phyloP scores from a whole-genome alignment of 192 early-diverging fungal species.

The Phycomyces blakesleeanus region DNA sequence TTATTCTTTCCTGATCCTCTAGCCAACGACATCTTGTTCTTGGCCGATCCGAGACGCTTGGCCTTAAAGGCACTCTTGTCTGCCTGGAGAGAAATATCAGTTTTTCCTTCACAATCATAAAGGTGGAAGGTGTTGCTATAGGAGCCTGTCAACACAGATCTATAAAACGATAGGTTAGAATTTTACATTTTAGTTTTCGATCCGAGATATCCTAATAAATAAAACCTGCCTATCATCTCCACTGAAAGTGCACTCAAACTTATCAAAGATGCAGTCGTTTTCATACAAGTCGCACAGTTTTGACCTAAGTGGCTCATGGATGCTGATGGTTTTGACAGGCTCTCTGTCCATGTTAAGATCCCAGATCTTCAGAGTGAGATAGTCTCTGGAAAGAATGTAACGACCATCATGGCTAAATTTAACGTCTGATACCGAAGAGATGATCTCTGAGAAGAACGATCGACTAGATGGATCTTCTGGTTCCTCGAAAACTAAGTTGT shows the following conservation, averaged over 20 bases:
- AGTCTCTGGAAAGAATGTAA: slow-evolving; percentile 96
- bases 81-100: slow-evolving; percentile 87
- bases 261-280: slow-evolving; percentile 99
- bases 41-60: slow-evolving; percentile 66
- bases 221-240: slow-evolving; percentile 80
- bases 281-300: slow-evolving; percentile 99
- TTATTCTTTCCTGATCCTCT: slow-evolving; percentile 29
- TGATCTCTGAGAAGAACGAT: slow-evolving; percentile 99
- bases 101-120: slow-evolving; percentile 75
- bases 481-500: slow-evolving; percentile 90
- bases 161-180: slow-evolving; percentile 21
- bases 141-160: slow-evolving; percentile 87
- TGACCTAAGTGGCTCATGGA: slow-evolving; percentile 92
- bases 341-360: slow-evolving; percentile 95
- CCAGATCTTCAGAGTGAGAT: slow-evolving; percentile 96
- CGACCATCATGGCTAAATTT: slow-evolving; percentile 94
- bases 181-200: no score
- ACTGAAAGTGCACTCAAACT: slow-evolving; percentile 98
- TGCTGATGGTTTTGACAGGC: slow-evolving; percentile 91
- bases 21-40: slow-evolving; percentile 62
- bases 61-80: slow-evolving; percentile 98
- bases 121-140: slow-evolving; percentile 99
- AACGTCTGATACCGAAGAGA: slow-evolving; percentile 95
- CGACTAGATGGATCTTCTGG: slow-evolving; percentile 91
- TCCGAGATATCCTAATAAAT: no score